These are phyloP conservation scores for Saksenaea oblongispora DNA, from an alignment of 371 early-diverging fungal genomes.

Conservation along the genomic window DNA sequence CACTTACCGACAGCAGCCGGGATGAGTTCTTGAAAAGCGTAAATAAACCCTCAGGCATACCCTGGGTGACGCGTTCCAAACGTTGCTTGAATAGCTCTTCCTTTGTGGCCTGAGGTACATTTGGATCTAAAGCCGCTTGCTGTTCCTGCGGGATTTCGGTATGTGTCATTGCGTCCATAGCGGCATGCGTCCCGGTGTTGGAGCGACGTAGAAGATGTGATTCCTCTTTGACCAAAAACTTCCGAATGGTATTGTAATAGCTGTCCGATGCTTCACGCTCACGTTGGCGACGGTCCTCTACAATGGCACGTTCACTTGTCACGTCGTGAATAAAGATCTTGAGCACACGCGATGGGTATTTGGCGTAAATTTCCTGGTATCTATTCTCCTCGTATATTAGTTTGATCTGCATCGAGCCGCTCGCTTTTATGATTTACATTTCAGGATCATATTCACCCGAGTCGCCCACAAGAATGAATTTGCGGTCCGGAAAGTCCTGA, in stretches of 20 bases:
- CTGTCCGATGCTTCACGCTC: constrained; percentile 20
- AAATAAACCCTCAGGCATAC: constrained; percentile 37
- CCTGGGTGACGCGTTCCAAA: constrained; percentile 28
- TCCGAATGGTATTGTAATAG: constrained; percentile 27
- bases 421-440: constrained; percentile 31
- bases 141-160: constrained; percentile 41
- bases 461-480: constrained; percentile 76
- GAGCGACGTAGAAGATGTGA: constrained; percentile 7
- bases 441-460: constrained; percentile 73
- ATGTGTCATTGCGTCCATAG: constrained; percentile 44
- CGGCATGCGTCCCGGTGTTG: constrained; percentile 20
- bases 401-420: background rate
- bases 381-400: constrained; percentile 18
- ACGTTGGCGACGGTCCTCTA: constrained; percentile 28
- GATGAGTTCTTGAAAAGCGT: constrained; percentile 37
- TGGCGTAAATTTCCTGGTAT: constrained; percentile 46
- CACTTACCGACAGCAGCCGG: constrained; percentile 29
- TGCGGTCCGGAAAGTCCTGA: constrained; percentile 57
- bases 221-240: constrained; percentile 31
- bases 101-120: constrained; percentile 32
- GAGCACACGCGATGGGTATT: constrained; percentile 54
- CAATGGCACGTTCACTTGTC: constrained; percentile 41
- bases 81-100: constrained; percentile 41
- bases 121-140: constrained; percentile 29
- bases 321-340: constrained; percentile 73